Base-by-base conservation (phyloP, 1,284 basidiomycete genomes). In the Singerocomus inundabilis region DNA sequence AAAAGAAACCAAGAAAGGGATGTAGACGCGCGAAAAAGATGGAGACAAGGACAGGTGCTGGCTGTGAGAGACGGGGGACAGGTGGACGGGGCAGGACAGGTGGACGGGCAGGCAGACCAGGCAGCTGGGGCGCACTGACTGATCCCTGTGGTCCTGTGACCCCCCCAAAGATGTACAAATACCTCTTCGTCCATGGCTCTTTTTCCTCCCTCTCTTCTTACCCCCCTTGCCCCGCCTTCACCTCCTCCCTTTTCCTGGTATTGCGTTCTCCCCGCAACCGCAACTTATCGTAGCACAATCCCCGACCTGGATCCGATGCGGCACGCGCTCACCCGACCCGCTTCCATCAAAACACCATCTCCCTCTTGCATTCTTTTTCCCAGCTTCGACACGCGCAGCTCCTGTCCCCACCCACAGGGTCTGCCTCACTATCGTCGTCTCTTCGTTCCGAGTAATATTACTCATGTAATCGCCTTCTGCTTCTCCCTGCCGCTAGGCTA, bases 131-230 rank as follows among this genome's bases (percentile, higher is more conserved):
- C 56, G 51, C 62, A 65, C 61, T 63, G 49, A 39, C 47, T 35
- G 61, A 57, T 53, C 48, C 58, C 49, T 6, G 30, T 44, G 59
- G 61, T 67, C 64, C 66, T 70, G 64, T 66, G 67, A 66, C 63
- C 43, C 40, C 44, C 56, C 61, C 66, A 69, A 66, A 67, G 68
- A 68, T 47, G 55, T 62, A 64, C 64, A 66, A 70, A 66, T 64
- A 69, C 51, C 31, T 39, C 35, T 10, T 25, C 30, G 8, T 39
- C 39, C 39, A 6, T 34, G 5, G n/a, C 44, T 9, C 16, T 4
- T 25, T 7, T 13, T 8, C 8, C 12, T 2, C 25, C 8, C 5
- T 26, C 32, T 1, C 1, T 3, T 37, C 34, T 30, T 33, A 13
- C 11, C n/a, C 28, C 30, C 4, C 31, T 4, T 6, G 21, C 40